Evolutionary conservation across 495 filamentous ascomycete species (phyloP).

Genomic region (Eremomyces bilateralis): DNA sequence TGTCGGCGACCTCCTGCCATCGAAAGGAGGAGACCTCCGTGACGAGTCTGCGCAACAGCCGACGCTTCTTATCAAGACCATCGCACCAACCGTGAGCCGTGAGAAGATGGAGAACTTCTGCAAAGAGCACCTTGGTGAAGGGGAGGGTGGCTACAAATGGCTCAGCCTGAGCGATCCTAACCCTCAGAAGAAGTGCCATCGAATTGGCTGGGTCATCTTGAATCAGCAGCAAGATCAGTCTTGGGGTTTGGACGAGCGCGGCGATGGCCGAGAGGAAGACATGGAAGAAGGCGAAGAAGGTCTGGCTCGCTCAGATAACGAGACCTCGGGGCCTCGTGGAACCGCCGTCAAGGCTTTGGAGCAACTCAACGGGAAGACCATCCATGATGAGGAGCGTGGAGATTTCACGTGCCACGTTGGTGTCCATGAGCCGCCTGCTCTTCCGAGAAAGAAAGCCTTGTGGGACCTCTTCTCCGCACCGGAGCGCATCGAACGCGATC

Average conservation of each 20-base stretch:
- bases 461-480: constrained; percentile 92
- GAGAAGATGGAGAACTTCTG: constrained; percentile 81
- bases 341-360: constrained; percentile 63
- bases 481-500: constrained; percentile 67
- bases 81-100: constrained; percentile 90
- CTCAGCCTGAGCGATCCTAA: constrained; percentile 90
- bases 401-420: constrained; percentile 97
- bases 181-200: constrained; percentile 85
- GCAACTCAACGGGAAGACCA: constrained; percentile 86
- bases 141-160: constrained; percentile 74
- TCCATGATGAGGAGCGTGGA: constrained; percentile 75
- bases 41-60: constrained; percentile 71
- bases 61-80: constrained; percentile 89
- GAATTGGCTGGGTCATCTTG: constrained; percentile 97
- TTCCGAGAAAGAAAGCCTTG: constrained; percentile 83
- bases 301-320: constrained; percentile 20
- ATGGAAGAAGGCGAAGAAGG: constrained; percentile 32
- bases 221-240: constrained; percentile 48
- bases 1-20: constrained; percentile 69
- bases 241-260: constrained; percentile 30
- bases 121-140: constrained; percentile 73
- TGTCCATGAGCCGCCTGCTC: constrained; percentile 68
- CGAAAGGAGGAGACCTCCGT: constrained; percentile 54
- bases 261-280: constrained; percentile 43
- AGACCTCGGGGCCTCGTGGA: constrained; percentile 6